Evolutionary conservation across 2,329 filamentous ascomycete genomes (phyloP).

Genomic region (Diaporthe humulicola): DNA sequence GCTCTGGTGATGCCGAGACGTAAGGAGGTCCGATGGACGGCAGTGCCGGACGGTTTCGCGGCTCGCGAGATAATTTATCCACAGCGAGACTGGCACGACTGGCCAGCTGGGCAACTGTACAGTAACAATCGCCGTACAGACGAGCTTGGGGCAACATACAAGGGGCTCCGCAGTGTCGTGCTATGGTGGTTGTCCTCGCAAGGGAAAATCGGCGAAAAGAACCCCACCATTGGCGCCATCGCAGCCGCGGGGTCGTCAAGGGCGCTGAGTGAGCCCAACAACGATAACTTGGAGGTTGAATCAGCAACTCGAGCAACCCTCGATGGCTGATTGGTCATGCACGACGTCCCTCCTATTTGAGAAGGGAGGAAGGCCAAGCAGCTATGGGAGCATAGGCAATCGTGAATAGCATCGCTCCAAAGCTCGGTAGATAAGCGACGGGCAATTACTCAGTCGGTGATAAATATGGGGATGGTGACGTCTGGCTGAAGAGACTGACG

Average conservation of each 20-base stretch:
- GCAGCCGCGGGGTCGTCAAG: constrained; percentile 5
- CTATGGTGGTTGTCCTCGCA: neutral
- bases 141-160: neutral
- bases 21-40: neutral
- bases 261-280: constrained; percentile 7
- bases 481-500: constrained; percentile 8
- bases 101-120: neutral
- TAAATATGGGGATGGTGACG: constrained; percentile 26
- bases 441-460: constrained; percentile 17
- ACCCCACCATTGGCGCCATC: neutral
- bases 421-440: constrained; percentile 29
- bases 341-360: neutral
- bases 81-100: constrained; percentile 1
- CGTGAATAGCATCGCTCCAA: constrained; percentile 21
- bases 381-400: neutral
- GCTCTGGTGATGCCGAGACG: constrained; percentile 9
- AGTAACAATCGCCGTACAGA: too few relatives aligned
- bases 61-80: constrained; percentile 4
- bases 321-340: neutral
- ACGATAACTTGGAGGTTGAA: neutral
- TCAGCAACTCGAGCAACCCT: neutral
- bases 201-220: constrained; percentile 26
- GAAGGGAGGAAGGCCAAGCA: too few relatives aligned
- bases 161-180: neutral
- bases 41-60: constrained; percentile 1